These are phyloP conservation scores for Eucalyptus viminalis DNA, from an alignment of 345 rosid species.

Conservation along the genomic window DNA sequence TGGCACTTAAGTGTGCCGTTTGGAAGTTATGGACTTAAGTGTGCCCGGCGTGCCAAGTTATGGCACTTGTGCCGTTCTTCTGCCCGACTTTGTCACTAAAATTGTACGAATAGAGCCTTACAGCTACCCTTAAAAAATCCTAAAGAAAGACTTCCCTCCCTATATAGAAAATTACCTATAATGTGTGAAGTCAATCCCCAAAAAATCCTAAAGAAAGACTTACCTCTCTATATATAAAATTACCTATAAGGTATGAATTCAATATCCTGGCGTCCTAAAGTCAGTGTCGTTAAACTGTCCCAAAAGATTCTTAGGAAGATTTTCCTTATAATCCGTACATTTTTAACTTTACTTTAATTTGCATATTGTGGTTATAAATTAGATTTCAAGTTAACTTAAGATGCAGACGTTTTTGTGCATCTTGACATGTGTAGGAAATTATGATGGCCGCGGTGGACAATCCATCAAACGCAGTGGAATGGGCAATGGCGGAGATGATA, in stretches of 20 bases:
- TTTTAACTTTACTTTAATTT: too few species aligned
- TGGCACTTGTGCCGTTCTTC: too few species aligned
- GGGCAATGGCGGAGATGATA: not conserved
- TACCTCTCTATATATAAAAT: not conserved
- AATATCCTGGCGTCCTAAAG: too few species aligned
- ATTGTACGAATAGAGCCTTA: too few species aligned
- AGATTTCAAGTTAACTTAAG: not conserved
- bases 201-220: too few species aligned
- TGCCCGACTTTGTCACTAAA: not conserved
- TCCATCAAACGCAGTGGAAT: not conserved
- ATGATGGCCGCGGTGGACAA: not conserved
- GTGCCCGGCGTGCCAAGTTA: too few species aligned
- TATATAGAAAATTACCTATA: too few species aligned
- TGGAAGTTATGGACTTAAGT: too few species aligned
- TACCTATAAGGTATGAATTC: not conserved
- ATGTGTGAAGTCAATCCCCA: too few species aligned
- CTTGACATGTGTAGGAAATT: not conserved
- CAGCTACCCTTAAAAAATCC: not conserved
- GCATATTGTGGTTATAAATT: not conserved
- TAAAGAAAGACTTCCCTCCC: not conserved
- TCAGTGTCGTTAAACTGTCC: not conserved
- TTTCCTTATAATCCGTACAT: not conserved
- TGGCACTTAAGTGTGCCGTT: too few species aligned
- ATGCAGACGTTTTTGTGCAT: not conserved
- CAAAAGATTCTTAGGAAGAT: not conserved